Evolutionary conservation across 306 rosid species (phyloP).

Genomic region (Oxytropis ochrocephala): DNA sequence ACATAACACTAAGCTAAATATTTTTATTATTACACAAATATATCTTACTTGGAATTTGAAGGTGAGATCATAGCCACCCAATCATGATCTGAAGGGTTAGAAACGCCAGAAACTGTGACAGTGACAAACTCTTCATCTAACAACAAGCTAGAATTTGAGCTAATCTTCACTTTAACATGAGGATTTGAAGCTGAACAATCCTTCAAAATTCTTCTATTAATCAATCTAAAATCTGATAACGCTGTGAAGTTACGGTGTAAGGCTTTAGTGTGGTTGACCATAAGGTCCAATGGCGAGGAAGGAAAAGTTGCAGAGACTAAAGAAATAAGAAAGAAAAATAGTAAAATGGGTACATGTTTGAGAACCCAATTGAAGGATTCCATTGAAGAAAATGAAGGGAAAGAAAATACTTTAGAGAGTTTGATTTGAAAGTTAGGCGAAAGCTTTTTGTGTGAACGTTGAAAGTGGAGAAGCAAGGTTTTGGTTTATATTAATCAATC

Average conservation of each 20-base stretch:
- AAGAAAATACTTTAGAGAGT: neutral
- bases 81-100: conserved; percentile 31
- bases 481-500: neutral
- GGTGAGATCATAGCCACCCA: conserved; percentile 96
- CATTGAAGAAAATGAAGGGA: conserved; percentile 10
- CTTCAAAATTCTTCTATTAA: conserved; percentile 45
- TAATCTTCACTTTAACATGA: conserved; percentile 24
- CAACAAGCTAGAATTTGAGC: conserved; percentile 23
- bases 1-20: too few species aligned
- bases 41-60: conserved; percentile 53
- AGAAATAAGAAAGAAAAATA: neutral
- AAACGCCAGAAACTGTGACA: conserved; percentile 51
- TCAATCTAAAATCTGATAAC: conserved; percentile 51
- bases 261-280: conserved; percentile 23
- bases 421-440: neutral
- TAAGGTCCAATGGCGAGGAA: conserved; percentile 21
- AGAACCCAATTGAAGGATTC: conserved; percentile 9
- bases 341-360: neutral
- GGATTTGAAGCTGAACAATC: conserved; percentile 33
- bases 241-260: conserved; percentile 55
- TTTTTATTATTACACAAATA: too few species aligned
- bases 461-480: neutral
- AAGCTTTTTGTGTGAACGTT: neutral
- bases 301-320: neutral
- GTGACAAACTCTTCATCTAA: conserved; percentile 48